Evolutionary conservation across 208 protist species (phyloP), one percentile per base, ranked within the genome.

Genomic region (Balamuthia mandrillaris): DNA sequence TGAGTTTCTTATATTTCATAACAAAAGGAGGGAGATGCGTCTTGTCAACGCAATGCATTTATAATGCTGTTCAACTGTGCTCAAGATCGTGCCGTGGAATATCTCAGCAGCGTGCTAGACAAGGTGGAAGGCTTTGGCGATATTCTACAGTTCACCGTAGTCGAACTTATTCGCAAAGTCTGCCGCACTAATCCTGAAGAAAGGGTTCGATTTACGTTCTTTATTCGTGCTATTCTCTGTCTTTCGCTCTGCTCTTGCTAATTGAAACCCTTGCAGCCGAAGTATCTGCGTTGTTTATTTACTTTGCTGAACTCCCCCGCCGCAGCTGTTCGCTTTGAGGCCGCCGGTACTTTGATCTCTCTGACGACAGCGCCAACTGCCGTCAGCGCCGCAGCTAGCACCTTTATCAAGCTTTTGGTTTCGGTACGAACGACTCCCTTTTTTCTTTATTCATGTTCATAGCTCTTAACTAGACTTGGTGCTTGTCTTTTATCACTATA

Each of bases 11-110:
- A n/a, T n/a, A n/a, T n/a, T n/a, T n/a, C n/a, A n/a, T n/a, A n/a
- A n/a, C n/a, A n/a, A n/a, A 31, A 90, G 87, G 81, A 89, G 42
- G 61, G 68, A 74, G 97, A 99, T 88, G 90, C 96, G 16, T 94
- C 95, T 6, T 94, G 94, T 33, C 95, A 96, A 86, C 94, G 97
- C 54, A 98, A 99, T 90, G 97, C 96, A 1, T 98, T 99, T 72
- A 94, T 99, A 39, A 98, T 99, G 97, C 92, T 99, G 42, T 96
- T 96, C 47, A 88, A 96, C 81, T 97, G 94, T 74, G 93, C 93
- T 12, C 96, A 96, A 39, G 94, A 98, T 6, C 92, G 93, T 10
- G 98, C 97, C 2, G 91, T 98, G 37, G 85, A 89, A 61, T 99
- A 97, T 85, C 91, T 99, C 10, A 87, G 84, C 58, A 79, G 87